Percentiles rank a stretch among this genome's conserved stretches.
These are phyloP conservation scores for Fusarium mangiferae DNA, from an alignment of 2,329 filamentous ascomycete genomes.

Conservation along the genomic window DNA sequence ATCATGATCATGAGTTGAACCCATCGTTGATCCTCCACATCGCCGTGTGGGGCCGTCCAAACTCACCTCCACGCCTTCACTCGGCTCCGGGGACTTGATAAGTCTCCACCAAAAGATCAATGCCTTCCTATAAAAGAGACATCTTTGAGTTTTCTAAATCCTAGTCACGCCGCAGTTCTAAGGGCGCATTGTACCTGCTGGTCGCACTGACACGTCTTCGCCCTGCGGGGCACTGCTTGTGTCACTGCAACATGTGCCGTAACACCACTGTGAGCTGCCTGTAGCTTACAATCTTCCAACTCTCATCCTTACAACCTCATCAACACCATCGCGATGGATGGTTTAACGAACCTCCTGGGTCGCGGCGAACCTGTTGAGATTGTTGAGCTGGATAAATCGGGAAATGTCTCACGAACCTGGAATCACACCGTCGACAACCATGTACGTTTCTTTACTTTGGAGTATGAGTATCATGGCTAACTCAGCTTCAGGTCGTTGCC, in stretches of 20 bases:
- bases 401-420: constrained; percentile 50
- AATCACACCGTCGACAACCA: constrained; percentile 43
- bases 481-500: constrained; percentile 34
- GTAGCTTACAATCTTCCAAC: neutral
- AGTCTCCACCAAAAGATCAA: constrained; percentile 1
- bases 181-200: neutral
- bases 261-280: neutral
- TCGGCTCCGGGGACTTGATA: neutral
- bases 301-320: neutral
- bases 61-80: neutral
- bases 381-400: constrained; percentile 52
- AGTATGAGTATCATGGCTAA: neutral
- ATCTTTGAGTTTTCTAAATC: neutral
- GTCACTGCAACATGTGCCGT: neutral
- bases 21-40: neutral
- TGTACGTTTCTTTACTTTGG: constrained; percentile 21
- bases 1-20: neutral
- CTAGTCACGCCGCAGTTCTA: too few relatives aligned
- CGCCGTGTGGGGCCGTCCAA: constrained; percentile 13
- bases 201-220: neutral
- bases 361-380: constrained; percentile 46
- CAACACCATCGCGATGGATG: constrained; percentile 27
- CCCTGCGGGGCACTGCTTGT: constrained; percentile 12
- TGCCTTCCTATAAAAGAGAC: neutral
- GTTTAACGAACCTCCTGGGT: constrained; percentile 39